These are phyloP conservation scores for Aechmea fasciata DNA, from an alignment of 176 grass and related monocot species.

Conservation along the genomic window DNA sequence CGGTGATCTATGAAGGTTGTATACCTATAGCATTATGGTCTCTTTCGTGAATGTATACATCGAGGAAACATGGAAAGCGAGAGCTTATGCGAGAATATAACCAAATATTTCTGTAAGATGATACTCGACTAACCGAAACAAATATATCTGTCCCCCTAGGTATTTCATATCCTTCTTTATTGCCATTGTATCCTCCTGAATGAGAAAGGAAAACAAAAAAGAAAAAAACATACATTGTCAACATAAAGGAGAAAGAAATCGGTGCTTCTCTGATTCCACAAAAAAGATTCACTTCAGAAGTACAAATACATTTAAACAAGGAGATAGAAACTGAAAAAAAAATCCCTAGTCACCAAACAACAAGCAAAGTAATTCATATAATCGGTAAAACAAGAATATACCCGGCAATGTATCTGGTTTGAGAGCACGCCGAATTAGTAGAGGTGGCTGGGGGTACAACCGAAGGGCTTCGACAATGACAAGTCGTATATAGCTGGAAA, in stretches of 20 bases:
- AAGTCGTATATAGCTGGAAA: constrained; percentile 69
- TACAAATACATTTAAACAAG: neutral
- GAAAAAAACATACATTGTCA: neutral
- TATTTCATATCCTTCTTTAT: constrained; percentile 86
- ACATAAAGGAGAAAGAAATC: neutral
- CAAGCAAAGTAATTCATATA: neutral
- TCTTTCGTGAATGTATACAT: no score
- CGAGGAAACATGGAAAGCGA: no score
- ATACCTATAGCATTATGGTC: constrained; percentile 38
- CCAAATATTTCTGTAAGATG: neutral
- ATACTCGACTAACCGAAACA: constrained; percentile 59
- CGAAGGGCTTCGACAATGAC: constrained; percentile 92
- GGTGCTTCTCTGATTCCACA: neutral
- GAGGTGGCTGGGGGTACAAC: constrained; percentile 82
- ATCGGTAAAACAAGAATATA: constrained; percentile 13
- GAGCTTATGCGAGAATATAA: neutral
- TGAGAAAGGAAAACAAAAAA: neutral
- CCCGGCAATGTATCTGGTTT: constrained; percentile 82
- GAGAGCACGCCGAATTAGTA: constrained; percentile 86
- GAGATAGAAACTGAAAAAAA: neutral
- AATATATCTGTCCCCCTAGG: constrained; percentile 88
- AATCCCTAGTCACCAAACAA: neutral
- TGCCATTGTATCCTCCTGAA: constrained; percentile 75
- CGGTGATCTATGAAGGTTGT: constrained; percentile 86
- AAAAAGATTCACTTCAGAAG: neutral